These are phyloP conservation scores for Exophiala phaeomuriformis DNA, from an alignment of 2,329 filamentous ascomycete genomes.

Conservation along the genomic window DNA sequence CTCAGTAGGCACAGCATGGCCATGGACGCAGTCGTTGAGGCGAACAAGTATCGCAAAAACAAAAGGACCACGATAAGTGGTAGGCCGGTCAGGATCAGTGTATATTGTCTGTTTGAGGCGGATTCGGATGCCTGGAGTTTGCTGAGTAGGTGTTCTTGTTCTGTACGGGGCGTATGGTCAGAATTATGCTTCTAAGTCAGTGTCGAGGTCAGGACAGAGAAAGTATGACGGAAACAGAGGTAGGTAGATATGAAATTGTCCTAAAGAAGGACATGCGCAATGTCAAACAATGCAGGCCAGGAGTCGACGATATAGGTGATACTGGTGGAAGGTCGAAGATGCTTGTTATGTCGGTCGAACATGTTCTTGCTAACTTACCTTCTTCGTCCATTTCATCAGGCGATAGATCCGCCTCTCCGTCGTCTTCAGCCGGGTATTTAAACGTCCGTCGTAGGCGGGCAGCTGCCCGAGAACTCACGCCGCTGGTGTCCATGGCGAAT, in stretches of 20 bases:
- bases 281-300: too few species aligned
- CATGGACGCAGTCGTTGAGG: constrained; percentile 9
- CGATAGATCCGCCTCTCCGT: constrained; percentile 12
- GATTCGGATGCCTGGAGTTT: constrained; percentile 18
- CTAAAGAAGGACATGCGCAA: too few species aligned
- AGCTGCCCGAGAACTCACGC: background rate
- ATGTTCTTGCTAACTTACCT: constrained; percentile 9
- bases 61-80: constrained; percentile 20
- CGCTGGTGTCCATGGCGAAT: constrained; percentile 7
- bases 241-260: too few species aligned
- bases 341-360: too few species aligned
- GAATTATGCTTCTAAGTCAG: background rate
- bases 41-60: constrained; percentile 20
- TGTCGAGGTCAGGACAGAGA: background rate
- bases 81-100: constrained; percentile 21
- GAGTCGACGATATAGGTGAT: too few species aligned
- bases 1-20: constrained; percentile 20
- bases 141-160: constrained; percentile 26
- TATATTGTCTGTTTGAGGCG: constrained; percentile 21
- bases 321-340: too few species aligned
- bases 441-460: constrained; percentile 25
- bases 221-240: background rate
- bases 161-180: constrained; percentile 4
- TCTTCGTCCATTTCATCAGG: constrained; percentile 26
- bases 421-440: constrained; percentile 24